Conservation (phyloP, 2,329 filamentous ascomycete genomes). For the Penicillium sp. region DNA sequence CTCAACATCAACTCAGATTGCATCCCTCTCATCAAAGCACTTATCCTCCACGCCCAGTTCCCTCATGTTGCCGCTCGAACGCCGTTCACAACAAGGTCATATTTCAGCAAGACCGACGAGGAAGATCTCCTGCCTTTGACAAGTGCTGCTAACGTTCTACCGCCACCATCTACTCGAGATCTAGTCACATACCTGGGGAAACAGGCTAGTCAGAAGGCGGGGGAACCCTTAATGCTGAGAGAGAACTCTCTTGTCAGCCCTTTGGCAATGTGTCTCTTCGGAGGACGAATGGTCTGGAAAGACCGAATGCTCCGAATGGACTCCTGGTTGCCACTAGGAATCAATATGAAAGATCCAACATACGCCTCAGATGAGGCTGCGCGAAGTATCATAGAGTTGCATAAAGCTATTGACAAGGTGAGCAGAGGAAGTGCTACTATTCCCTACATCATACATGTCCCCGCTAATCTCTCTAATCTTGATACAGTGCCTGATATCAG, state of each 20-base stretch:
- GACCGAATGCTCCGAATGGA: constrained; percentile 32
- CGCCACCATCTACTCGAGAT: neutral
- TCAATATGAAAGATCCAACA: constrained; percentile 14
- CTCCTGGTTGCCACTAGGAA: constrained; percentile 31
- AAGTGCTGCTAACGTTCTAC: neutral
- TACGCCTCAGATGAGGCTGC: constrained; percentile 8
- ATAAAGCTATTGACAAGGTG: constrained; percentile 35
- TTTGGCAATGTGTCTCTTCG: constrained; percentile 28
- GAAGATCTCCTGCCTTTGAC: neutral
- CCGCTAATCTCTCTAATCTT: neutral
- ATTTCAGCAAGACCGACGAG: constrained; percentile 2
- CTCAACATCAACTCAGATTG: constrained; percentile 51
- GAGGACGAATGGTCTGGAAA: constrained; percentile 20
- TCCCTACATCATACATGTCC: neutral
- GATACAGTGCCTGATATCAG: neutral
- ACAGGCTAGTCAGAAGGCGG: neutral
- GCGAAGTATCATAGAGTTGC: constrained; percentile 36
- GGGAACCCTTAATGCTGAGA: constrained; percentile 17
- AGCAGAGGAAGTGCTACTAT: neutral
- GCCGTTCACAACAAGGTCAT: constrained; percentile 5
- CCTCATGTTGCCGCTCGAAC: constrained; percentile 46
- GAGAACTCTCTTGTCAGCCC: constrained; percentile 34
- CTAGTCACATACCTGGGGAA: neutral
- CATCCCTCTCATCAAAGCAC: constrained; percentile 46
- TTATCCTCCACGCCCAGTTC: constrained; percentile 48